A percentile compares a stretch with the other conserved stretches of the same genome.
phyloP scores from a whole-genome alignment of 768 basidiomycete genomes.

The Galerina marginata region DNA sequence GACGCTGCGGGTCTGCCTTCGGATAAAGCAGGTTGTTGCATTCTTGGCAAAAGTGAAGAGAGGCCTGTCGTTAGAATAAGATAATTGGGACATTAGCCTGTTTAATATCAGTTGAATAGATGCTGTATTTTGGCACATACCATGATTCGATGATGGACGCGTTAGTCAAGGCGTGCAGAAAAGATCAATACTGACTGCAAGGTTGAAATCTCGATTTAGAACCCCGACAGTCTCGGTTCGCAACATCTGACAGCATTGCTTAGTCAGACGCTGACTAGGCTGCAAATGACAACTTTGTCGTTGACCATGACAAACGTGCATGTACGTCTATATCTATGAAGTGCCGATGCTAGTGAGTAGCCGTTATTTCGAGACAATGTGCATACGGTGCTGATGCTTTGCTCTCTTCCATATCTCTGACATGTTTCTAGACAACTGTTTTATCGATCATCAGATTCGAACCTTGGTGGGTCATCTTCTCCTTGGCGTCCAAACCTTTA shows the following conservation, averaged over 20 bases:
- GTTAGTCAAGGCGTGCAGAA: neutral
- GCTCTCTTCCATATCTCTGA: too few species aligned
- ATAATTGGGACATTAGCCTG: neutral
- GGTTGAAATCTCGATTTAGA: neutral
- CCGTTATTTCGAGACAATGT: too few species aligned
- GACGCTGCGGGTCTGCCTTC: slow-evolving; percentile 85
- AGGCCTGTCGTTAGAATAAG: slow-evolving; percentile 54
- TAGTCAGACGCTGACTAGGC: neutral
- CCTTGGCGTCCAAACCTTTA: too few species aligned
- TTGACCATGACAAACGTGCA: too few species aligned
- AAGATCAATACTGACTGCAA: neutral
- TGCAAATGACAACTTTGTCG: too few species aligned
- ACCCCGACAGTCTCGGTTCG: neutral
- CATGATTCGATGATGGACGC: neutral
- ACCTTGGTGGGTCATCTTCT: too few species aligned
- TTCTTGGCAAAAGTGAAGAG: slow-evolving; percentile 90
- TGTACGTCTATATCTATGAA: too few species aligned
- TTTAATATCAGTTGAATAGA: neutral
- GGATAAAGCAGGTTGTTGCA: slow-evolving; percentile 96
- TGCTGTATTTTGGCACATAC: neutral
- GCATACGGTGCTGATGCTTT: too few species aligned
- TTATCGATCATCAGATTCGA: too few species aligned
- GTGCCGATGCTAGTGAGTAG: too few species aligned
- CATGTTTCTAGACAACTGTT: too few species aligned
- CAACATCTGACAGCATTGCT: neutral